These are phyloP conservation scores for Eimeria praecox DNA, from an alignment of 169 alveolate species.

Conservation along the genomic window DNA sequence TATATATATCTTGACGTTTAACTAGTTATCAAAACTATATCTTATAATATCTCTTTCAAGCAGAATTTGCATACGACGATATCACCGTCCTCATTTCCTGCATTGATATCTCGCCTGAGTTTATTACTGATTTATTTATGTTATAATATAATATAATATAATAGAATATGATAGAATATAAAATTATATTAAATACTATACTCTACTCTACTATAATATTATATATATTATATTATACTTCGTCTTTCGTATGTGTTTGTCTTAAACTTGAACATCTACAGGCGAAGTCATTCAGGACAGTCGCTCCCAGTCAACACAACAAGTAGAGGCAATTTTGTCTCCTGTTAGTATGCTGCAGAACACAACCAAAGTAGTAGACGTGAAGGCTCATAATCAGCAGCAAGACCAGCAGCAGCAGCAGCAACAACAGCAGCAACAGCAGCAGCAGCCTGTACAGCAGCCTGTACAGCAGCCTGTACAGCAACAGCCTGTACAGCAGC, in stretches of 20 bases:
- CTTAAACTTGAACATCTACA: not conserved
- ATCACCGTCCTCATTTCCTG: too few species aligned
- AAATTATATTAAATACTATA: too few species aligned
- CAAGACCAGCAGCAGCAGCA: not conserved
- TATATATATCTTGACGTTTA: too few species aligned
- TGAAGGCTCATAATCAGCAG: not conserved
- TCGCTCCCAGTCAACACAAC: not conserved
- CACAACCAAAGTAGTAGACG: not conserved
- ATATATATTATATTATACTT: not conserved
- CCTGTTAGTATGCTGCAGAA: not conserved
- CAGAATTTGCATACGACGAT: too few species aligned
- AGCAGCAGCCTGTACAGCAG: not conserved
- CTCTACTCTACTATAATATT: too few species aligned
- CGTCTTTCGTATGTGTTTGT: too few species aligned
- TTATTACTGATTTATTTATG: too few species aligned
- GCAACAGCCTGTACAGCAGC: not conserved
- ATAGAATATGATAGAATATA: too few species aligned
- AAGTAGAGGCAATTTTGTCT: not conserved
- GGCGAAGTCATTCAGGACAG: constrained; percentile 25
- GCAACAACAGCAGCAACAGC: not conserved
- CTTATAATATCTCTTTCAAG: too few species aligned
- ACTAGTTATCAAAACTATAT: too few species aligned
- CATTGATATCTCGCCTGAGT: too few species aligned
- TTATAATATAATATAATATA: too few species aligned
- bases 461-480: not conserved